These are phyloP conservation scores for Lachnellula willkommii DNA, from an alignment of 2,329 filamentous ascomycete genomes.

Conservation along the genomic window DNA sequence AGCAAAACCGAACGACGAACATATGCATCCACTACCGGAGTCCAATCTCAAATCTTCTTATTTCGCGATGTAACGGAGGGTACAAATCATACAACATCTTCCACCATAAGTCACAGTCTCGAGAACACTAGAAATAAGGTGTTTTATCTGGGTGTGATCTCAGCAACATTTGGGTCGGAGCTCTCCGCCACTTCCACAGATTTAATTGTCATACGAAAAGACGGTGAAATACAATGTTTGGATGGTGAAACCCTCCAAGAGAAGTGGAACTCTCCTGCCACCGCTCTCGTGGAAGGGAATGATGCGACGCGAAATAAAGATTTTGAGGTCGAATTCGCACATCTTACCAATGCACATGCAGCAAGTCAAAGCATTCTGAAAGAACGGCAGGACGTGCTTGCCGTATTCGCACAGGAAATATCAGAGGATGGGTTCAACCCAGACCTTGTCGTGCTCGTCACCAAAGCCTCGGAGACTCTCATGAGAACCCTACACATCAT, in stretches of 20 bases:
- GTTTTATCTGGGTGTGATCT: conserved; percentile 38
- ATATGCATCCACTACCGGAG: conserved; percentile 50
- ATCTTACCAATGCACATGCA: conserved; percentile 29
- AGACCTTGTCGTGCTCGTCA: conserved; percentile 48
- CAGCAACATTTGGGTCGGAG: conserved; percentile 11
- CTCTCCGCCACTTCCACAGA: conserved; percentile 23
- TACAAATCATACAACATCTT: conserved; percentile 48
- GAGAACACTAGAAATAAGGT: conserved; percentile 35
- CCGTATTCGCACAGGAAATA: conserved; percentile 45
- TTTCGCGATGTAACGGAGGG: conserved; percentile 53
- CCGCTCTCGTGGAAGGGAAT: conserved; percentile 29
- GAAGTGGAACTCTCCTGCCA: conserved; percentile 42
- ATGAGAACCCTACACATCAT: conserved; percentile 28
- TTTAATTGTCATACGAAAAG: conserved; percentile 52
- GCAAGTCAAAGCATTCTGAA: conserved; percentile 39
- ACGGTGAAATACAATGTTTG: conserved; percentile 57
- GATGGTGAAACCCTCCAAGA: conserved; percentile 50
- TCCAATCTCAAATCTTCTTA: conserved; percentile 48
- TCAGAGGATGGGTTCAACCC: conserved; percentile 41
- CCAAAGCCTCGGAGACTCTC: conserved; percentile 18
- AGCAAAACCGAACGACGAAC: conserved; percentile 53
- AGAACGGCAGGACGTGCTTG: conserved; percentile 47
- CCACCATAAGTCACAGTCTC: conserved; percentile 42
- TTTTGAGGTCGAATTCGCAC: conserved; percentile 28
- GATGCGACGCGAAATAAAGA: conserved; percentile 32